phyloP scores from a whole-genome alignment of 371 early-diverging fungal genomes.

The Mortierella sp. region DNA sequence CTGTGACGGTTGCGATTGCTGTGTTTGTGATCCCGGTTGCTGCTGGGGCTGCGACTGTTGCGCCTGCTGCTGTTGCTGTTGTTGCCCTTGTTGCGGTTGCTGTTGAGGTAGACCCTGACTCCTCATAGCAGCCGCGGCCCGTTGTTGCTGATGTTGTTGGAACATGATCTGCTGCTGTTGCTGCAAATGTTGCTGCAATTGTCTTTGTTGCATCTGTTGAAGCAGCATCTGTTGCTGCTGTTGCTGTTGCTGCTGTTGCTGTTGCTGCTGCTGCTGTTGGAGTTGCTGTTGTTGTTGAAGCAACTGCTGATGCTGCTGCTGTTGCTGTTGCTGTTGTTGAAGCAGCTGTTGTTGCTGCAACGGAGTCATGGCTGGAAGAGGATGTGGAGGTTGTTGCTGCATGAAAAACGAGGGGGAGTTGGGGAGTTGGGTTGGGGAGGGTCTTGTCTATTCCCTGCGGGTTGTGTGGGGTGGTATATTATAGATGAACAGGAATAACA shows the following conservation, averaged over 20 bases:
- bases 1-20: constrained; percentile 24
- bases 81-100: constrained; percentile 22
- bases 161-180: constrained; percentile 17
- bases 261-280: constrained; percentile 33
- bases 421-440: not conserved
- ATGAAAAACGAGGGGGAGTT: not conserved
- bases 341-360: constrained; percentile 19
- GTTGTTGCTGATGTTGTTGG: constrained; percentile 21
- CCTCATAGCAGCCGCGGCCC: constrained; percentile 1
- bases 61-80: constrained; percentile 25
- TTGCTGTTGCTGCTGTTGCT: constrained; percentile 23
- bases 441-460: no score
- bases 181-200: constrained; percentile 22
- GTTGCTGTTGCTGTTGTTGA: constrained; percentile 10
- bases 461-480: no score
- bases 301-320: constrained; percentile 10
- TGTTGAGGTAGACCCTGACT: not conserved
- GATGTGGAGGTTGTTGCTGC: constrained; percentile 22
- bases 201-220: constrained; percentile 25
- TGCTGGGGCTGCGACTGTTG: constrained; percentile 13
- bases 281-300: constrained; percentile 23
- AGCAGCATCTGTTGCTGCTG: constrained; percentile 10
- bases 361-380: constrained; percentile 9
- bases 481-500: no score
- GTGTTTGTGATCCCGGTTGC: constrained; percentile 18